Evolutionary conservation across 1,284 basidiomycete species (phyloP).

Genomic region (Heterobasidion irregulare): DNA sequence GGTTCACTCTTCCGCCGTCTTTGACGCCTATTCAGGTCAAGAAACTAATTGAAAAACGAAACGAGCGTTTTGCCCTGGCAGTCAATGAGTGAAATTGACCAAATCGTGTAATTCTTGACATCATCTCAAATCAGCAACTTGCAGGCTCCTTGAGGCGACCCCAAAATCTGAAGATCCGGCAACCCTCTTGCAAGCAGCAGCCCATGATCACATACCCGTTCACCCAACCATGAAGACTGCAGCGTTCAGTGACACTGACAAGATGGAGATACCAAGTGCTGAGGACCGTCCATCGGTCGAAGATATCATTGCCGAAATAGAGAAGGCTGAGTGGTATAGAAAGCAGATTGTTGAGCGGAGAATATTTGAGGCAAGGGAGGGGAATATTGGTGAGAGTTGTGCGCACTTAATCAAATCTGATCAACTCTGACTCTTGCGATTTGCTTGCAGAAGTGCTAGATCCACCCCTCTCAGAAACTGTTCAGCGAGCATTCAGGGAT

Average conservation of each 20-base stretch:
- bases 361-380: constrained; percentile 43
- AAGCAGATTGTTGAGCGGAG: constrained; percentile 59
- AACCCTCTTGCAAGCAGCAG: constrained; percentile 54
- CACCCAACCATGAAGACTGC: constrained; percentile 32
- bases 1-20: constrained; percentile 30
- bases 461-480: constrained; percentile 46
- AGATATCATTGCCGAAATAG: constrained; percentile 49
- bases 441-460: constrained; percentile 37
- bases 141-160: constrained; percentile 56
- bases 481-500: constrained; percentile 51
- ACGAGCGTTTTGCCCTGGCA: constrained; percentile 58
- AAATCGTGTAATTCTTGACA: background rate
- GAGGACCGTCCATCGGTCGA: constrained; percentile 50
- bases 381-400: constrained; percentile 36
- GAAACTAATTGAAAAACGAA: constrained; percentile 68
- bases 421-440: background rate
- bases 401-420: background rate
- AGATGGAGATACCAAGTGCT: constrained; percentile 32
- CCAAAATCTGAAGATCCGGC: constrained; percentile 51
- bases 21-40: constrained; percentile 53
- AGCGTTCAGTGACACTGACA: constrained; percentile 10
- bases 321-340: constrained; percentile 52
- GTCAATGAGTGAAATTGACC: constrained; percentile 53
- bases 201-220: constrained; percentile 61
- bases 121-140: background rate